phyloP scores from a whole-genome alignment of 2,329 filamentous ascomycete species.

The Geosmithia flava region DNA sequence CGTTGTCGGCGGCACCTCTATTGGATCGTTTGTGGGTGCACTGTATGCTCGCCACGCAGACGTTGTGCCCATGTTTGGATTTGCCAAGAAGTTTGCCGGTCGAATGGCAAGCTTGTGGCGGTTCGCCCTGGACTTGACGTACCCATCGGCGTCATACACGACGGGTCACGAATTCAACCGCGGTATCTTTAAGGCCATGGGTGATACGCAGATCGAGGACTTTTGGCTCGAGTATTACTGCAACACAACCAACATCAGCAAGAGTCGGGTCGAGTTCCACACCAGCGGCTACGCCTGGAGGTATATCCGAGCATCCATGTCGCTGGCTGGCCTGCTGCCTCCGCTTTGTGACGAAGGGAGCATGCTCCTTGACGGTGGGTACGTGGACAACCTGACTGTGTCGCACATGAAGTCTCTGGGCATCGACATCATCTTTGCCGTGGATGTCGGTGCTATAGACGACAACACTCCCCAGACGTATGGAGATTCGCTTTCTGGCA shows the following conservation, averaged over 20 bases:
- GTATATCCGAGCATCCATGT: constrained; percentile 95
- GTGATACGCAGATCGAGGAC: constrained; percentile 93
- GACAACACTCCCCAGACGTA: constrained; percentile 87
- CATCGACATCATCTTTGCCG: constrained; percentile 85
- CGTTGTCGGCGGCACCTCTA: constrained; percentile 89
- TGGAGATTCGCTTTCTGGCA: constrained; percentile 85
- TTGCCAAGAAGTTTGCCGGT: constrained; percentile 93
- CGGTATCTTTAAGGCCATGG: constrained; percentile 97
- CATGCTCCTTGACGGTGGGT: constrained; percentile 93
- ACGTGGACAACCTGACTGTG: constrained; percentile 94
- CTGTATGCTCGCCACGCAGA: constrained; percentile 94
- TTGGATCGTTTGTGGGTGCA: constrained; percentile 89
- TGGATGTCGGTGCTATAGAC: constrained; percentile 88
- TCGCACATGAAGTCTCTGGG: constrained; percentile 94
- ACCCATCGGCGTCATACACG: constrained; percentile 92
- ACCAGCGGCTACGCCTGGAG: constrained; percentile 96
- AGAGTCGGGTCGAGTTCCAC: constrained; percentile 83
- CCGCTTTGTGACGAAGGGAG: constrained; percentile 93
- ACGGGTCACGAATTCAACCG: constrained; percentile 98
- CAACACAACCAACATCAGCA: constrained; percentile 98
- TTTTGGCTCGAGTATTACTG: constrained; percentile 99
- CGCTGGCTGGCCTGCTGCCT: constrained; percentile 80
- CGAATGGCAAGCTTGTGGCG: constrained; percentile 99
- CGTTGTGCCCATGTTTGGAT: constrained; percentile 90
- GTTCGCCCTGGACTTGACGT: constrained; percentile 92